phyloP scores from a whole-genome alignment of 441 rosid genomes.

The Viola pubescens region DNA sequence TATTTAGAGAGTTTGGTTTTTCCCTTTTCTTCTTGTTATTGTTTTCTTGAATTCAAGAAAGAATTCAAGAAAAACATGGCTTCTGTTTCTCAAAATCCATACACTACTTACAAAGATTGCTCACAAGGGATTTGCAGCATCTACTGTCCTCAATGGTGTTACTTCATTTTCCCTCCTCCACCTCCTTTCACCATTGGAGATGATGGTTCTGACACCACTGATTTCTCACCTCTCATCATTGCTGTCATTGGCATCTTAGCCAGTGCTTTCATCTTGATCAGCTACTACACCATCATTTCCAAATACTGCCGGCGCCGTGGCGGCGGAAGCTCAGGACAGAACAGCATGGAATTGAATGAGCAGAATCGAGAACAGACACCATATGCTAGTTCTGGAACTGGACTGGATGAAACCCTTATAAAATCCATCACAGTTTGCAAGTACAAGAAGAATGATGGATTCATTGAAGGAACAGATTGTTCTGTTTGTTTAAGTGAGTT shows the following conservation, averaged over 20 bases:
- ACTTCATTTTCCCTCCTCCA: conserved; percentile 70
- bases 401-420: conserved; percentile 51
- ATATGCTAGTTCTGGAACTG: conserved; percentile 25
- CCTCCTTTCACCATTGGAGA: conserved; percentile 36
- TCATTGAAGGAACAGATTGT: conserved; percentile 54
- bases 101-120: conserved; percentile 57
- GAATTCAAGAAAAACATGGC: conserved; percentile 29
- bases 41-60: too few relatives aligned
- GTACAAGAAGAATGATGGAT: conserved; percentile 43
- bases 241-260: conserved; percentile 68
- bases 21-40: not conserved
- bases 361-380: conserved; percentile 16
- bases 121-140: conserved; percentile 70
- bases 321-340: conserved; percentile 7
- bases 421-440: conserved; percentile 48
- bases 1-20: not conserved
- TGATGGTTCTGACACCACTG: conserved; percentile 21
- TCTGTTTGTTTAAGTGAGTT: conserved; percentile 75
- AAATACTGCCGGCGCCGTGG: conserved; percentile 46
- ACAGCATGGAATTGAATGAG: conserved; percentile 12
- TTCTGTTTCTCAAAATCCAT: conserved; percentile 48
- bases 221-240: conserved; percentile 66
- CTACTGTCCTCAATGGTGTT: conserved; percentile 85
- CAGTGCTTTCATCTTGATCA: conserved; percentile 56
- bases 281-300: conserved; percentile 65